Evolutionary conservation across 1,284 basidiomycete species (phyloP), one percentile per base, ranked within the genome.

Genomic region (Rhodotorula sp.): DNA sequence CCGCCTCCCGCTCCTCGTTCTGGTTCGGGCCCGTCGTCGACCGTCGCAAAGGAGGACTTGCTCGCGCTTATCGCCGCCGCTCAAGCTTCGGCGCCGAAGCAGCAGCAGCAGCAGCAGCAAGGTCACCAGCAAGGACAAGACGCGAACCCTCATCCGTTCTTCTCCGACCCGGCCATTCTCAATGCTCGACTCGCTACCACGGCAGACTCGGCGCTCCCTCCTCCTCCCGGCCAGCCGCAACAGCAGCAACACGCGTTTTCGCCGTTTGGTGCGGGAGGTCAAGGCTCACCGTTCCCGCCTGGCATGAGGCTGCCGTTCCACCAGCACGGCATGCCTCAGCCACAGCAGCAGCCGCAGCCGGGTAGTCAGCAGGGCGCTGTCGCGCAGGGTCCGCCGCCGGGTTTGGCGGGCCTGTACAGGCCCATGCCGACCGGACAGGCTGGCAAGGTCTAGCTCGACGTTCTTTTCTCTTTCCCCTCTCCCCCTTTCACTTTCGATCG

Each of bases 101-200:
- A 60, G 49, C 64, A 62, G 46, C 62, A 69, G 46, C 59, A 63
- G 48, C 63, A 64, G 17, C 64, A 52, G 39, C 60, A 61, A 22
- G 36, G 39, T n/a, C 51, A 44, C 36, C 49, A 36, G 49, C 59
- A 61, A 44, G 39, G 39, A 44, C 39, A 44, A 44, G 39, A 44
- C 13, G 39, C 39, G 49, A 29, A 61, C 22, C 59, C 67, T 30
- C 70, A 72, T 29, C 70, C 70, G 29, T 72, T 72, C 67, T 72
- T 74, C 53, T 67, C 67, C 27, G 73, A 74, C 47, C 73, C 73
- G 17, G 73, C 73, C 15, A 74, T 74, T 54, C 64, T 74, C 39
- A 72, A 67, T 52, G 70, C 70, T 9, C 67, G 73, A 2, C 66
- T 74, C 34, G 70, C 57, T 34, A 46, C 56, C 22, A 46, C 49